Evolutionary conservation across 805 yeast genomes (phyloP).

Genomic region (Metschnikowia dekortorum): DNA sequence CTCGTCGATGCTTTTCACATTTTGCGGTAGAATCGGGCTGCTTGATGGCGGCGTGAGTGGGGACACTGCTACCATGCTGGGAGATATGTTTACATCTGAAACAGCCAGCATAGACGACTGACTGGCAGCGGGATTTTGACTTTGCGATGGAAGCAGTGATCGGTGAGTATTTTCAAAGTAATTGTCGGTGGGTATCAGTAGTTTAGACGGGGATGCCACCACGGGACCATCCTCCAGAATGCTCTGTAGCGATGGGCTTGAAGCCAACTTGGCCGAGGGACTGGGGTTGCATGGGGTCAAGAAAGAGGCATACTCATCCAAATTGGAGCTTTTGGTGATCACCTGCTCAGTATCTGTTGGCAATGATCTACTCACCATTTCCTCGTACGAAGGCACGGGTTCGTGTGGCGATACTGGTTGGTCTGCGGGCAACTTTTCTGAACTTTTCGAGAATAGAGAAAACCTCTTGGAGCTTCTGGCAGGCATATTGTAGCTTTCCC

Average conservation of each 20-base stretch:
- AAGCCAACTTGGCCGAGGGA: not conserved
- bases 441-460: slow-evolving; percentile 11
- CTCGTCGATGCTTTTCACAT: not conserved
- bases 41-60: slow-evolving; percentile 4
- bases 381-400: not conserved
- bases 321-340: slow-evolving; percentile 1
- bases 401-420: slow-evolving; percentile 2
- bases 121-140: not conserved
- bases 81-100: not conserved
- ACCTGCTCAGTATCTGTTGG: not conserved
- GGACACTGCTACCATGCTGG: not conserved
- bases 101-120: not conserved
- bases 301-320: not conserved
- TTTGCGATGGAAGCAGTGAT: not conserved
- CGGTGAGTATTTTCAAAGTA: not conserved
- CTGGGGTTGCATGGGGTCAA: not conserved
- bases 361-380: not conserved
- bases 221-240: not conserved
- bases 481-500: slow-evolving; percentile 19
- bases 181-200: not conserved
- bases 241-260: slow-evolving; percentile 3
- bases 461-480: slow-evolving; percentile 17
- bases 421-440: slow-evolving; percentile 3
- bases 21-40: not conserved
- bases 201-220: not conserved